Conservation (phyloP, 495 filamentous ascomycete genomes). For the Xylaria palmicola region DNA sequence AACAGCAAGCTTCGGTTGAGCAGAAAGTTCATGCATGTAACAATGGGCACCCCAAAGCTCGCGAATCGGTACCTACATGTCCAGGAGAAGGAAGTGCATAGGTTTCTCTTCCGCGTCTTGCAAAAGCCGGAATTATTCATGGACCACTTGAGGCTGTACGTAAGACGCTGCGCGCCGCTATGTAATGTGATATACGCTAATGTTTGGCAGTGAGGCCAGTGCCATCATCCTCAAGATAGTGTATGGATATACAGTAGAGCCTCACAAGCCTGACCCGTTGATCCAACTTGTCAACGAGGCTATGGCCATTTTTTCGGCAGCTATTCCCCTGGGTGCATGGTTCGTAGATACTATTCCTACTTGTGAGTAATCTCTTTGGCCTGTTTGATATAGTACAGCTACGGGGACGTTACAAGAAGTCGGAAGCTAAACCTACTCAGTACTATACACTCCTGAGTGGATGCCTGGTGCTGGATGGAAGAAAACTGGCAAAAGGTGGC, state of each 20-base stretch:
- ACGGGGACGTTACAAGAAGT: too few relatives aligned
- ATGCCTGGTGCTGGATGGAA: slow-evolving; percentile 48
- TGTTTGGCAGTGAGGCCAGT: slow-evolving; percentile 38
- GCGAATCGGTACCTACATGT: slow-evolving; percentile 30
- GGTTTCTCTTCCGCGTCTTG: slow-evolving; percentile 39
- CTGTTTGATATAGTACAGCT: too few relatives aligned
- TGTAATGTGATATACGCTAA: neutral
- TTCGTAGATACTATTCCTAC: slow-evolving; percentile 44
- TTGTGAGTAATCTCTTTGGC: too few relatives aligned
- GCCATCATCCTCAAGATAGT: slow-evolving; percentile 44
- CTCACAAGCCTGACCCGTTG: slow-evolving; percentile 37
- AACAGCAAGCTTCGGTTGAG: slow-evolving; percentile 33
- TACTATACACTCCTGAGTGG: slow-evolving; percentile 44
- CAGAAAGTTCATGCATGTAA: slow-evolving; percentile 36
- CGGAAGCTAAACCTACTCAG: neutral
- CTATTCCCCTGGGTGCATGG: slow-evolving; percentile 37
- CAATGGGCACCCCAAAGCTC: slow-evolving; percentile 29
- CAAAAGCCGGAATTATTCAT: slow-evolving; percentile 30
- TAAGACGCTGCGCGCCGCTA: neutral
- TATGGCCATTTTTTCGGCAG: slow-evolving; percentile 34
- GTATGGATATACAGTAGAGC: slow-evolving; percentile 48
- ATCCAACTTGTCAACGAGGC: slow-evolving; percentile 36
- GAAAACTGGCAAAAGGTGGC: slow-evolving; percentile 30
- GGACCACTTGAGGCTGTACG: slow-evolving; percentile 38
- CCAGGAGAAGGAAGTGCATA: slow-evolving; percentile 39